phyloP scores from a whole-genome alignment of 2,329 filamentous ascomycete genomes.

The Plenodomus tracheiphilus region DNA sequence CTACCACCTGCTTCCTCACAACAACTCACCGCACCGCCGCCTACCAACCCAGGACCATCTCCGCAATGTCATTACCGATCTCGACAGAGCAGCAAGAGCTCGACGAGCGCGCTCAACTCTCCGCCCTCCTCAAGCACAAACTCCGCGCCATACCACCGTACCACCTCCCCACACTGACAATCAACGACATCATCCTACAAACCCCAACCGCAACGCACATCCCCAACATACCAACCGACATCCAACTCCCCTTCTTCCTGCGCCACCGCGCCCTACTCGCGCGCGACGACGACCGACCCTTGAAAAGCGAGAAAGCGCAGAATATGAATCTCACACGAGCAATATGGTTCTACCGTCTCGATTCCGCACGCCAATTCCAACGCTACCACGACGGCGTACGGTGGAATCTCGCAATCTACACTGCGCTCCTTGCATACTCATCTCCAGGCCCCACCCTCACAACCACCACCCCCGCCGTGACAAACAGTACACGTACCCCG shows the following conservation, averaged over 20 bases:
- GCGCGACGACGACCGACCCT: conserved; percentile 2
- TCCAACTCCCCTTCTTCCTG: conserved; percentile 28
- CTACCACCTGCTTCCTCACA: too few species aligned
- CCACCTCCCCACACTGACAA: conserved; percentile 10
- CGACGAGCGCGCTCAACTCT: too few species aligned
- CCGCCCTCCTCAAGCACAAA: conserved; percentile 11
- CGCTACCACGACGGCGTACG: conserved; percentile 25
- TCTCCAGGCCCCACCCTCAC: neutral
- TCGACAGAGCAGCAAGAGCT: too few species aligned
- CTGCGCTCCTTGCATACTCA: conserved; percentile 14
- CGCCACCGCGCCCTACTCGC: conserved; percentile 14
- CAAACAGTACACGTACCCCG: too few species aligned
- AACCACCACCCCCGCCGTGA: too few species aligned
- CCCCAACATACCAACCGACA: conserved; percentile 19
- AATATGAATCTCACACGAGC: conserved; percentile 16
- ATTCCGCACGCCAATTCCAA: conserved; percentile 22
- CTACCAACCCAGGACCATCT: neutral
- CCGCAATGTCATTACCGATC: neutral
- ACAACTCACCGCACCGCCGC: too few species aligned
- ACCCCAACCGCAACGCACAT: conserved; percentile 6
- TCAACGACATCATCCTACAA: conserved; percentile 14
- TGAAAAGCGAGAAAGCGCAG: conserved; percentile 15
- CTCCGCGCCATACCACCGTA: conserved; percentile 12
- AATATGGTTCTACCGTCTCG: conserved; percentile 29
- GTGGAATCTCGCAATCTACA: conserved; percentile 27